Evolutionary conservation across 108 stramenopile genomes (phyloP).

Genomic region (Nitzschia sp.): DNA sequence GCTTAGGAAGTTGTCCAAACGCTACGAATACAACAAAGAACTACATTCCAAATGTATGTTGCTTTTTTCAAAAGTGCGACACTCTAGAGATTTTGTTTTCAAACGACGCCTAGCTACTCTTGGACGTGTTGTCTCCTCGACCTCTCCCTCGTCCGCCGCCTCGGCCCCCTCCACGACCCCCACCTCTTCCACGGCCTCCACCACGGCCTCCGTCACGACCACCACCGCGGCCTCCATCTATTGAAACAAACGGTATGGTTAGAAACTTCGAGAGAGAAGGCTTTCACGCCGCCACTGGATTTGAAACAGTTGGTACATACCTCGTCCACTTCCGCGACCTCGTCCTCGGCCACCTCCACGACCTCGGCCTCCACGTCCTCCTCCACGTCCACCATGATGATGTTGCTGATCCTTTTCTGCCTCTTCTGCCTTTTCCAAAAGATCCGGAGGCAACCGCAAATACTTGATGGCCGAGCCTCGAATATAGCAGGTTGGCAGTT

Average conservation of each 20-base stretch:
- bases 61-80: too few relatives aligned
- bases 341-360: conserved; percentile 46
- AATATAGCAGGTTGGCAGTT: conserved; percentile 93
- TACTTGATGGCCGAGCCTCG: conserved; percentile 97
- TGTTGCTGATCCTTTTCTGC: conserved; percentile 70
- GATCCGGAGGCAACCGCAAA: conserved; percentile 89
- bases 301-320: conserved; percentile 1
- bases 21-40: too few relatives aligned
- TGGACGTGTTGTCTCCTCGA: conserved; percentile 19
- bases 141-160: conserved; percentile 37
- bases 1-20: too few relatives aligned
- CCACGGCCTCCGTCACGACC: conserved; percentile 28
- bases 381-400: conserved; percentile 40
- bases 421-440: conserved; percentile 76
- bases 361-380: conserved; percentile 29
- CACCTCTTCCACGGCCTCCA: conserved; percentile 30
- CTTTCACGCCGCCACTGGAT: neutral
- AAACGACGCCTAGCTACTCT: neutral
- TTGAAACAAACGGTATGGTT: neutral
- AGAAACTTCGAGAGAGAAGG: neutral
- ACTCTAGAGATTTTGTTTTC: neutral
- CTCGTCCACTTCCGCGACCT: conserved; percentile 61
- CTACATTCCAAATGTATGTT: too few relatives aligned
- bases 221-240: conserved; percentile 25
- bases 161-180: conserved; percentile 26